Base-by-base conservation (phyloP, 768 basidiomycete genomes). In the Tephrocybe sp. region DNA sequence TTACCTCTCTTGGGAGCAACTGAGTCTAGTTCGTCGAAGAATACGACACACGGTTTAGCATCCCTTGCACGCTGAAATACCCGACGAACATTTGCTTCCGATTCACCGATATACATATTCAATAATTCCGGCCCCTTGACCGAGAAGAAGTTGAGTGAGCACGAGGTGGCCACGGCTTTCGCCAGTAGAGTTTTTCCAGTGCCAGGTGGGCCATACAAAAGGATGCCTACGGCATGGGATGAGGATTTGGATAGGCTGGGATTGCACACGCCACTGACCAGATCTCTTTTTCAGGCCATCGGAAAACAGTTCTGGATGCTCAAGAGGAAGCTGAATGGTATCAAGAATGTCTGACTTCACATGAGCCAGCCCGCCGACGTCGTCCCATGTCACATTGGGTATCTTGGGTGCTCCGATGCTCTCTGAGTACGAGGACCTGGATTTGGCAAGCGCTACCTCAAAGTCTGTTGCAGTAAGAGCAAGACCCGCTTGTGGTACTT, bases 101-200 rank as follows among this genome's bases (percentile, higher is more conserved):
- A 95, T 69, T 97, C 95, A 52, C 95, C 95, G 60, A 98, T 96
- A 69, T 96, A 98, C 95, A 98, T 98, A 70, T 96, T 96, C 45
- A 97, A 80, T 32, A 98, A 71, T 62, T 98, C 95, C 3, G 95
- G 95, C 0, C 95, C 95, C 66, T 98, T 97, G 61, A 97, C 84
- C n/a, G 93, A 95, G 71, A 98, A 88, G 69, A 98, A 97, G 66
- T 97, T 97, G 58, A 97, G 78, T 21, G 93, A 88, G 65, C 90
- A 97, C 2, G 93, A 92, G 0, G 94, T 97, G 20, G 95, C 95
- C 34, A 98, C 94, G 10, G 95, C 95, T 69, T 98, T 98, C 8
- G 95, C 95, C 40, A 98, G 81, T 6, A 98, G 69, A 0, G 95
- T 98, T 68, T 98, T 98, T 2, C 95, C 95, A 2, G 95, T 98